A percentile compares a stretch with the other conserved stretches of the same genome.
Conservation (phyloP, 1,284 basidiomycete genomes). For the Ganoderma sinense region DNA sequence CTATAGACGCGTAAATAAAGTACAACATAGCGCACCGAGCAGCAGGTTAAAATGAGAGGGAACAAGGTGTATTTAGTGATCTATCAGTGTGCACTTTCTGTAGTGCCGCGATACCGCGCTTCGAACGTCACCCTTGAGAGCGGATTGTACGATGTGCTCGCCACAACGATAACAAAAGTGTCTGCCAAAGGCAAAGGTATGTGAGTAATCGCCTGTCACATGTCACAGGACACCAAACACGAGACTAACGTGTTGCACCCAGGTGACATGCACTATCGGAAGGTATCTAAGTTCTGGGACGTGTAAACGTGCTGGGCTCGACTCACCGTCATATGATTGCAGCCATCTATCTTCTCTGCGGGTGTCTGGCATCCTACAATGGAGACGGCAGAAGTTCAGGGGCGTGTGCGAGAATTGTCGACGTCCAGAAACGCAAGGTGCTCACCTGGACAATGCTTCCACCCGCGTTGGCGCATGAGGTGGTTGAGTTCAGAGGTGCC, state of each 20-base stretch:
- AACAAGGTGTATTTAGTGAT: not conserved
- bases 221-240: conserved; percentile 14
- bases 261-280: conserved; percentile 57
- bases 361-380: conserved; percentile 64
- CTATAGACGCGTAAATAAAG: not conserved
- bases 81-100: conserved; percentile 34
- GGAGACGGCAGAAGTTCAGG: not conserved
- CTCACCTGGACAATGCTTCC: conserved; percentile 66
- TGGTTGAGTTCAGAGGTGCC: conserved; percentile 60
- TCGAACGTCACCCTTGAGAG: conserved; percentile 16
- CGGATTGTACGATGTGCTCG: conserved; percentile 56
- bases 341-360: conserved; percentile 62
- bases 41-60: not conserved
- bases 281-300: not conserved
- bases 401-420: not conserved
- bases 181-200: conserved; percentile 34
- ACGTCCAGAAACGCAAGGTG: not conserved
- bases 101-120: not conserved
- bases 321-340: conserved; percentile 72
- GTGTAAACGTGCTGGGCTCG: not conserved
- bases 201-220: too few relatives aligned
- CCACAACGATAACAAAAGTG: conserved; percentile 72
- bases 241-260: conserved; percentile 62
- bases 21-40: not conserved
- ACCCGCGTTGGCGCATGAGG: conserved; percentile 58